Evolutionary conservation across 2,329 filamentous ascomycete species (phyloP).

Genomic region (Colletotrichum sp.): DNA sequence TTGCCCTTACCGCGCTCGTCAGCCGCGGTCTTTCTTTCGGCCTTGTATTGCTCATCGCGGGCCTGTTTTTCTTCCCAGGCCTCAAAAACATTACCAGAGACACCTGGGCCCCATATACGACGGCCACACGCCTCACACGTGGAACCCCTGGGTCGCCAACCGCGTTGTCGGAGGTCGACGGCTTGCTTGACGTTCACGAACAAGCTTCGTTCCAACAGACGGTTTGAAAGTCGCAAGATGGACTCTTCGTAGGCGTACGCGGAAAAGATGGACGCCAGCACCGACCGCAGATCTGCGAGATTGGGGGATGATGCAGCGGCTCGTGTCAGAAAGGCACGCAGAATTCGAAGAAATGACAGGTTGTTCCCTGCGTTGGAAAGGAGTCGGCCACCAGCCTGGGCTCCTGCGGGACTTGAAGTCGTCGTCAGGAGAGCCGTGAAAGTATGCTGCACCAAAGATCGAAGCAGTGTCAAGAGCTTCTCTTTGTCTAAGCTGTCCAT

Average conservation of each 20-base stretch:
- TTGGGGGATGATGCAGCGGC: conserved; percentile 84
- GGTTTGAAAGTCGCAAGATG: conserved; percentile 83
- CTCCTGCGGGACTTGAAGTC: conserved; percentile 60
- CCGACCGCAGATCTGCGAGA: conserved; percentile 82
- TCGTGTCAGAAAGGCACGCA: conserved; percentile 85
- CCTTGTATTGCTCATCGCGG: conserved; percentile 49
- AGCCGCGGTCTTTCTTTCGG: conserved; percentile 45
- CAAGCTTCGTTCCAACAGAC: conserved; percentile 85
- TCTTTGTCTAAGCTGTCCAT: conserved; percentile 53
- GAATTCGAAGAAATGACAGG: conserved; percentile 83
- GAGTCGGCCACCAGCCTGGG: conserved; percentile 36
- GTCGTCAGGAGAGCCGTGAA: conserved; percentile 86
- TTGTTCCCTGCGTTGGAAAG: conserved; percentile 53
- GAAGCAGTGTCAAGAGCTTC: conserved; percentile 70
- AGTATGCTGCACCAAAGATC: conserved; percentile 83
- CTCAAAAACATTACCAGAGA: conserved; percentile 77
- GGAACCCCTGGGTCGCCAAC: conserved; percentile 87
- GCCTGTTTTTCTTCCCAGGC: conserved; percentile 75
- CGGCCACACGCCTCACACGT: conserved; percentile 86
- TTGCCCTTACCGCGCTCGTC: conserved; percentile 46
- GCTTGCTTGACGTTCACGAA: conserved; percentile 83
- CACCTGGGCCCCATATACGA: conserved; percentile 87
- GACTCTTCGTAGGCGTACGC: conserved; percentile 96
- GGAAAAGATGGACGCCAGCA: conserved; percentile 88
- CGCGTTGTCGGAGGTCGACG: conserved; percentile 76